Evolutionary conservation across 106 monocot genomes (phyloP).

Genomic region (Dendrobium huoshanense): DNA sequence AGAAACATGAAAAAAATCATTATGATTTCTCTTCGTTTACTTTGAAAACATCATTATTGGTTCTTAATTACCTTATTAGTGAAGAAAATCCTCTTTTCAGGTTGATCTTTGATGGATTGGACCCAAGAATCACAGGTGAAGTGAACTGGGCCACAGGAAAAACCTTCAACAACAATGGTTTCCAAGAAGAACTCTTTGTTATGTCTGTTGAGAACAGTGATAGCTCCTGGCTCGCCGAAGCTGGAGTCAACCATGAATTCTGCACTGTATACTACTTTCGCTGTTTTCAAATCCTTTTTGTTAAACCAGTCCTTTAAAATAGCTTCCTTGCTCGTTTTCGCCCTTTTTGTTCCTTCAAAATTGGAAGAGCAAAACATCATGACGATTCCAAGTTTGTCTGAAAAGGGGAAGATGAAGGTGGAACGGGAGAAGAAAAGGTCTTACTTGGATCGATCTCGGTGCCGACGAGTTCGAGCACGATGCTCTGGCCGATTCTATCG

Average conservation of each 20-base stretch:
- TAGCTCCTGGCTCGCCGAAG: slow-evolving; percentile 88
- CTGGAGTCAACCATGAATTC: slow-evolving; percentile 61
- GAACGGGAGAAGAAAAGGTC: neutral
- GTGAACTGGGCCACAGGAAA: slow-evolving; percentile 55
- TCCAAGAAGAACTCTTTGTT: slow-evolving; percentile 79
- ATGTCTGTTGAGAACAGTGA: slow-evolving; percentile 56
- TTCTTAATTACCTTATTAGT: slow-evolving; percentile 43
- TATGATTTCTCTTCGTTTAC: neutral
- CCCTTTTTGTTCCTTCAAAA: slow-evolving; percentile 28
- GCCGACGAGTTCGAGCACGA: slow-evolving; percentile 60
- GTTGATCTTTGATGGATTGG: slow-evolving; percentile 40
- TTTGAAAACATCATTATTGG: neutral
- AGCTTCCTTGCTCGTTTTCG: slow-evolving; percentile 36
- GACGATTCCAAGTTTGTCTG: neutral
- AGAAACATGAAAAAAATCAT: neutral
- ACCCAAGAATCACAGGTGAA: slow-evolving; percentile 95
- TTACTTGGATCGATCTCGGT: slow-evolving; percentile 59
- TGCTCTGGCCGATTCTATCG: slow-evolving; percentile 46
- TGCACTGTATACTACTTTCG: slow-evolving; percentile 56
- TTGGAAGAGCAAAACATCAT: neutral
- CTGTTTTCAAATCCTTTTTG: slow-evolving; percentile 39
- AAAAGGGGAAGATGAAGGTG: neutral
- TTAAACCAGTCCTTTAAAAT: slow-evolving; percentile 54
- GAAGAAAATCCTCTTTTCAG: slow-evolving; percentile 70
- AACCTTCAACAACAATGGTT: slow-evolving; percentile 75